phyloP scores from a whole-genome alignment of 306 rosid species.

The Geum urbanum region DNA sequence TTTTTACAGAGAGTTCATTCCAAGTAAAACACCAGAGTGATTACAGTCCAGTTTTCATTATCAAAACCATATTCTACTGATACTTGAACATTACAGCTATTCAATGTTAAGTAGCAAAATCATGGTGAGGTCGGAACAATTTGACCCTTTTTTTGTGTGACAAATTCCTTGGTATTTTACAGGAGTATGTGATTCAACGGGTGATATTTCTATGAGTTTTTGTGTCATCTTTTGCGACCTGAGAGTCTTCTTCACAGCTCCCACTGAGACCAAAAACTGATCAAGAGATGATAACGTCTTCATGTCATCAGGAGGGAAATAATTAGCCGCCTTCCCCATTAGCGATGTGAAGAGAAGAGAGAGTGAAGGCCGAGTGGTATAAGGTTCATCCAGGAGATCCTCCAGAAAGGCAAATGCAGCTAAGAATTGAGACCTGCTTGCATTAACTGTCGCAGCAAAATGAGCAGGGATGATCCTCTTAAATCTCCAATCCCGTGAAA shows the following conservation, averaged over 20 bases:
- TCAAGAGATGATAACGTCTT: conserved; percentile 89
- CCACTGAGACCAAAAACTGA: conserved; percentile 77
- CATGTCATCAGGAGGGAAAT: conserved; percentile 96
- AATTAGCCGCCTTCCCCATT: conserved; percentile 88
- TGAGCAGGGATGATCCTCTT: conserved; percentile 89
- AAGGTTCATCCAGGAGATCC: conserved; percentile 67
- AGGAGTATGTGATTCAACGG: conserved; percentile 9
- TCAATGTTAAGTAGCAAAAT: conserved; percentile 24
- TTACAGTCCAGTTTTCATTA: not conserved
- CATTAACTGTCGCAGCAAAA: conserved; percentile 83
- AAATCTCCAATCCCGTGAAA: conserved; percentile 73
- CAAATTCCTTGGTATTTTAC: conserved; percentile 23
- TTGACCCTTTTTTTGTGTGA: not conserved
- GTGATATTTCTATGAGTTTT: conserved; percentile 17
- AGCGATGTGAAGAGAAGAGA: conserved; percentile 67
- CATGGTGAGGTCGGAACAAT: conserved; percentile 16
- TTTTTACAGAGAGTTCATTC: too few relatives aligned
- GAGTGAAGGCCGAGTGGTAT: conserved; percentile 50
- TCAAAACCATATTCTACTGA: not conserved
- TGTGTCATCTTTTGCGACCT: conserved; percentile 54
- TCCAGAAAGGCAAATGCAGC: conserved; percentile 85
- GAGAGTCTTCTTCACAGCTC: conserved; percentile 87
- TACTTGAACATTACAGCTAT: not conserved
- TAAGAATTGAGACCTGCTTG: conserved; percentile 57
- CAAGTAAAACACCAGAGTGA: too few relatives aligned